Evolutionary conservation across 345 rosid species (phyloP).

Genomic region (Ricinus communis): DNA sequence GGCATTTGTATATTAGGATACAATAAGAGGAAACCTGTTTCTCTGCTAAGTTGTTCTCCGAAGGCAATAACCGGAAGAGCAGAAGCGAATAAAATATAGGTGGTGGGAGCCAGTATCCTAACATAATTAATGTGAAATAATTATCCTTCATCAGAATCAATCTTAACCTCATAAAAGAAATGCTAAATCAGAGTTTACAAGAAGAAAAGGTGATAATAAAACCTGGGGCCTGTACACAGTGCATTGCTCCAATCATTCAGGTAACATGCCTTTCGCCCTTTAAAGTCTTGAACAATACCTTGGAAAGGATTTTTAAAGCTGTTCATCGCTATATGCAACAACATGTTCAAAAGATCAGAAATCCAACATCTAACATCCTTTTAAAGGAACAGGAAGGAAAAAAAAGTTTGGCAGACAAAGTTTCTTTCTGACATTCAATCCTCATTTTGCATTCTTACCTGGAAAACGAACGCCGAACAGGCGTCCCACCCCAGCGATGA

Average conservation of each 20-base stretch:
- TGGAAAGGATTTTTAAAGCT: slow-evolving; percentile 41
- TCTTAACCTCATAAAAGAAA: neutral
- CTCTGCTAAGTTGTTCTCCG: slow-evolving; percentile 77
- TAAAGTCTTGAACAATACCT: slow-evolving; percentile 54
- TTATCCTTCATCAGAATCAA: neutral
- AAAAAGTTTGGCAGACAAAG: no score
- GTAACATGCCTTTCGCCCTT: slow-evolving; percentile 59
- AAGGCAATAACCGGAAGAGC: slow-evolving; percentile 85
- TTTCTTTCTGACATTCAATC: no score
- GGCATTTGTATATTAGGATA: no score
- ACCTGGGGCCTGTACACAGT: slow-evolving; percentile 55
- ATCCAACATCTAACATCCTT: no score
- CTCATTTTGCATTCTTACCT: no score
- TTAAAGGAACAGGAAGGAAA: no score
- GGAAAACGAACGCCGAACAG: no score
- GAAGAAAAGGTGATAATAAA: neutral
- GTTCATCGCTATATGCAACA: slow-evolving; percentile 35
- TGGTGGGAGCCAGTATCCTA: slow-evolving; percentile 78
- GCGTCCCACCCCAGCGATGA: no score
- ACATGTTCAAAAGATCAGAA: no score
- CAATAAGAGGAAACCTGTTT: slow-evolving; percentile 42
- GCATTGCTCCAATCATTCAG: slow-evolving; percentile 66
- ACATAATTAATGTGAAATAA: neutral
- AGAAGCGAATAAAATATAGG: slow-evolving; percentile 80
- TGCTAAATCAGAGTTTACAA: neutral